Evolutionary conservation across 768 basidiomycete species (phyloP).

Genomic region (Crepidotus variabilis): DNA sequence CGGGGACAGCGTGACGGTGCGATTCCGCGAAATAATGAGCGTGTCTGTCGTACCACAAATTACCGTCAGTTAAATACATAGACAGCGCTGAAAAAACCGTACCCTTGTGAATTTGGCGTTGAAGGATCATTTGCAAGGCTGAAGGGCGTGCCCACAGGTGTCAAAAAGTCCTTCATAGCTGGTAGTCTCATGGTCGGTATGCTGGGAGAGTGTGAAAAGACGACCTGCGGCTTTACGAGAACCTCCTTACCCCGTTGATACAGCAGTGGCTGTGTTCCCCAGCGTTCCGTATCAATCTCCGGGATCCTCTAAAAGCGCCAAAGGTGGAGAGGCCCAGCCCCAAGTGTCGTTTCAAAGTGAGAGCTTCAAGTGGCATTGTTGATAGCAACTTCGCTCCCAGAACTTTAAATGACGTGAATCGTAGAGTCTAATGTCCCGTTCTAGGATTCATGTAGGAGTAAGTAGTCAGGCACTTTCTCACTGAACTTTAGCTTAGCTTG

Average conservation of each 20-base stretch:
- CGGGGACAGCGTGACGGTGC: neutral
- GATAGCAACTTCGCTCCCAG: no score
- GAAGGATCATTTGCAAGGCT: conserved; percentile 15
- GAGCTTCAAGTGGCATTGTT: no score
- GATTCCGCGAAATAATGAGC: conserved; percentile 14
- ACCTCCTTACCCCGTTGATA: neutral
- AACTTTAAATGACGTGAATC: no score
- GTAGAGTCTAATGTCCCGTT: no score
- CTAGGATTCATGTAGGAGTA: no score
- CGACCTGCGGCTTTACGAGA: neutral
- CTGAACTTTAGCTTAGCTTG: no score
- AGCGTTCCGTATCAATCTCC: neutral
- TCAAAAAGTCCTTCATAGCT: conserved; percentile 9
- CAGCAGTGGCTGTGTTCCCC: neutral
- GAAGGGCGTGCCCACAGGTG: conserved; percentile 14
- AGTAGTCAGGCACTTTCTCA: no score
- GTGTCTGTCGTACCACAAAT: conserved; percentile 2
- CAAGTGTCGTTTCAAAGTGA: no score
- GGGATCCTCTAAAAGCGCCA: neutral
- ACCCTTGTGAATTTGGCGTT: conserved; percentile 15
- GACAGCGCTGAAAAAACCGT: conserved; percentile 1
- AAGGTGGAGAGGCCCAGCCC: no score
- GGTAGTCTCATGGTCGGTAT: neutral
- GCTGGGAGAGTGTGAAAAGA: neutral
- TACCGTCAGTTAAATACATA: conserved; percentile 4